These are phyloP conservation scores for Sambucus nigra DNA, from an alignment of 129 eudicot genomes.

Conservation along the genomic window DNA sequence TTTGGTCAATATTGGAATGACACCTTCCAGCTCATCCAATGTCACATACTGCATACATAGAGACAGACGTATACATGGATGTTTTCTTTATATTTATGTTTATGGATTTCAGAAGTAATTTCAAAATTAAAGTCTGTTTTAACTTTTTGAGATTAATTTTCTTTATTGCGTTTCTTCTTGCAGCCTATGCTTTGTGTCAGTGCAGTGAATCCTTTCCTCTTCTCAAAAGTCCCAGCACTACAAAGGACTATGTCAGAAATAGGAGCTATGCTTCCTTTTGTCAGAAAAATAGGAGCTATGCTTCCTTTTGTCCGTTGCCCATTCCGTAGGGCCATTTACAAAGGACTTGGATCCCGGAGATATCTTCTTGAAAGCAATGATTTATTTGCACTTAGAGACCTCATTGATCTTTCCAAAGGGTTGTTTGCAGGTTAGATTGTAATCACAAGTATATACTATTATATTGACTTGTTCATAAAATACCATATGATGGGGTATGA, in stretches of 20 bases:
- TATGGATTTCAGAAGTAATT: not conserved
- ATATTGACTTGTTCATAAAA: not conserved
- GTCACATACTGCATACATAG: no score
- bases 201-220: constrained; percentile 77
- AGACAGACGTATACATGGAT: no score
- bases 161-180: constrained; percentile 9
- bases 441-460: not conserved
- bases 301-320: constrained; percentile 87
- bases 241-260: constrained; percentile 69
- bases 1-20: no score
- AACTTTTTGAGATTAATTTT: constrained; percentile 6
- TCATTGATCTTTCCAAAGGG: constrained; percentile 90
- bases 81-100: no score
- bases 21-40: no score
- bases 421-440: constrained; percentile 75
- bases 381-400: constrained; percentile 87
- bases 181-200: constrained; percentile 99
- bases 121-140: not conserved
- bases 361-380: constrained; percentile 87
- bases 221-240: constrained; percentile 74
- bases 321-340: constrained; percentile 67
- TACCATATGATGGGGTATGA: not conserved
- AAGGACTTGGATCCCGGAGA: constrained; percentile 83
- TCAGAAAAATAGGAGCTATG: constrained; percentile 70
- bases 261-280: no score